Evolutionary conservation across 768 basidiomycete genomes (phyloP), one percentile per base, ranked within the genome.

Genomic region (Tubosaeta sp.): DNA sequence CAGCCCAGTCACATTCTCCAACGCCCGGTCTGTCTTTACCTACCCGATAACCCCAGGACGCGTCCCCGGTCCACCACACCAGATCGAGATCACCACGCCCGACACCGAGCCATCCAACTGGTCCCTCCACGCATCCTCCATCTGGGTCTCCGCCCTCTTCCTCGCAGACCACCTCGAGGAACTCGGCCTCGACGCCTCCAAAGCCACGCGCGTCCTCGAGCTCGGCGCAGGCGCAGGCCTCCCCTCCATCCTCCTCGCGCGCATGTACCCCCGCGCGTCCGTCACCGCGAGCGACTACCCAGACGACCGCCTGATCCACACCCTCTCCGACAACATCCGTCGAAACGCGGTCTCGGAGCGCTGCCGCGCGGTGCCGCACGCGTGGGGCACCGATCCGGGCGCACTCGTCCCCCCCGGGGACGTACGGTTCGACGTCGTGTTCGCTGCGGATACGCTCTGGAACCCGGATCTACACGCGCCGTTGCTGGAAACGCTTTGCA

Each of bases 401-500:
- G 44, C 69, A 11, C 42, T 71, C 27, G 24, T 62, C 24, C 6
- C 6, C 27, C 35, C 46, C n/a, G 34, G 18, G 8, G 64, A 60
- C 14, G 21, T 25, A 9, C 68, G 71, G 14, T 86, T 86, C 62
- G 86, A 90, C 59, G 52, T 87, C 35, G 69, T 90, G 29, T 54
- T 89, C 21, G 86, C 87, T 0, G 83, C 87, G 12, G 89, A 90
- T 60, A 89, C 87, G 27, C 68, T 91, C 1, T 90, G 87, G 89
- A 86, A 89, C 60, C 66, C 83, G 4, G 80, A 81, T 21, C 55
- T 76, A 3, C 87, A 90, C 56, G 54, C 44, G 0, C 55, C 74
- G 10, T 81, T 88, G 47, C 66, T 87, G 32, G 63, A 74, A 6
- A 76, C 84, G 4, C 69, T 90, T 14, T 67, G 67, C 39, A 49